phyloP scores from a whole-genome alignment of 495 filamentous ascomycete species.

The Annulohypoxylon stygium region DNA sequence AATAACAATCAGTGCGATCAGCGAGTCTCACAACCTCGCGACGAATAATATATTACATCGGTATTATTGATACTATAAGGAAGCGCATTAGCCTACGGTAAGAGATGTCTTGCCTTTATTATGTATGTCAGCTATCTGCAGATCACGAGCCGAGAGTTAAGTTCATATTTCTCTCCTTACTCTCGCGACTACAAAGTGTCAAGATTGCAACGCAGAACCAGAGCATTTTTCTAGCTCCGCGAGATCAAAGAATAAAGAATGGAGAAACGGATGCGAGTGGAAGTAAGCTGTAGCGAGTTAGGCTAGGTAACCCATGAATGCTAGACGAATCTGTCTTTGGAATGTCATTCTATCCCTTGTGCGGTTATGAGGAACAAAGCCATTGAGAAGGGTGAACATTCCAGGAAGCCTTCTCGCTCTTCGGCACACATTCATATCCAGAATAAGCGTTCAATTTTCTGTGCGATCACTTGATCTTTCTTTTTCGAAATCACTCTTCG shows the following conservation, averaged over 20 bases:
- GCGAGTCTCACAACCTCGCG: neutral
- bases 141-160: neutral
- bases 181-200: neutral
- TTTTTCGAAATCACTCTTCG: neutral
- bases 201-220: neutral
- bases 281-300: constrained; percentile 3
- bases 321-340: constrained; percentile 42
- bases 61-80: neutral
- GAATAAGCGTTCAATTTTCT: constrained; percentile 13
- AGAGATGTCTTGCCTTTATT: neutral
- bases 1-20: constrained; percentile 2
- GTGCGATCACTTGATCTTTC: constrained; percentile 8
- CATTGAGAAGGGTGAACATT: constrained; percentile 39
- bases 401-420: constrained; percentile 15
- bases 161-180: neutral
- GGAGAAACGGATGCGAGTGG: constrained; percentile 18
- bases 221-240: neutral
- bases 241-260: constrained; percentile 18
- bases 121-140: neutral
- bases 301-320: constrained; percentile 8
- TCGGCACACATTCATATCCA: constrained; percentile 6
- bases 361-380: constrained; percentile 43
- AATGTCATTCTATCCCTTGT: constrained; percentile 36
- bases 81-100: neutral
- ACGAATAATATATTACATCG: constrained; percentile 6